phyloP scores from a whole-genome alignment of 139 green algal genomes.

The Marvania coccoides region DNA sequence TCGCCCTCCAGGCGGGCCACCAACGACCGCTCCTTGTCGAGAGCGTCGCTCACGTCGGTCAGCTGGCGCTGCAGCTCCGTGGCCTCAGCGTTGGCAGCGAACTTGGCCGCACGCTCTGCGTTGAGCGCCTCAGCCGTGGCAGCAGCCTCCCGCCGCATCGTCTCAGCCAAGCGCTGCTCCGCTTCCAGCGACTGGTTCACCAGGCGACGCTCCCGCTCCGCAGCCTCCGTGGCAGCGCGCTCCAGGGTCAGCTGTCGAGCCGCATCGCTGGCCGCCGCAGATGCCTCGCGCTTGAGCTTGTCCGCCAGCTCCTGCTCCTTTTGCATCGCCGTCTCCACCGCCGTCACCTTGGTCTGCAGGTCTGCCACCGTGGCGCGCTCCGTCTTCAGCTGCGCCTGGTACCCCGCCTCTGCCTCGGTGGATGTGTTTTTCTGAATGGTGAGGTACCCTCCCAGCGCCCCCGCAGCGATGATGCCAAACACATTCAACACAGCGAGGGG shows the following conservation, averaged over 20 bases:
- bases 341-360: constrained; percentile 10
- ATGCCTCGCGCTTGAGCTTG: constrained; percentile 11
- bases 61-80: constrained; percentile 33
- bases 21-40: constrained; percentile 11
- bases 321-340: constrained; percentile 5
- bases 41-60: constrained; percentile 1
- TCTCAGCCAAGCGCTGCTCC: constrained; percentile 25
- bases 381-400: constrained; percentile 5
- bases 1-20: constrained; percentile 10
- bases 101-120: constrained; percentile 40
- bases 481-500: constrained; percentile 4
- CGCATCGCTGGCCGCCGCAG: neutral
- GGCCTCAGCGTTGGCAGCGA: constrained; percentile 43
- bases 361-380: constrained; percentile 3
- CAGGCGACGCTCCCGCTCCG: constrained; percentile 13
- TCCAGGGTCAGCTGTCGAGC: constrained; percentile 28
- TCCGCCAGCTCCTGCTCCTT: constrained; percentile 16
- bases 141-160: constrained; percentile 29
- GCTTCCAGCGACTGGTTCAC: constrained; percentile 27
- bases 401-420: constrained; percentile 2
- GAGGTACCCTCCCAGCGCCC: constrained; percentile 13
- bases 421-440: constrained; percentile 22
- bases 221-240: constrained; percentile 13
- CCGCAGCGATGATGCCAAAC: constrained; percentile 25
- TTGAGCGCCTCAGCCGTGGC: constrained; percentile 26